Base-by-base conservation (phyloP, 2,329 filamentous ascomycete species). In the Colletotrichum spaethianum region DNA sequence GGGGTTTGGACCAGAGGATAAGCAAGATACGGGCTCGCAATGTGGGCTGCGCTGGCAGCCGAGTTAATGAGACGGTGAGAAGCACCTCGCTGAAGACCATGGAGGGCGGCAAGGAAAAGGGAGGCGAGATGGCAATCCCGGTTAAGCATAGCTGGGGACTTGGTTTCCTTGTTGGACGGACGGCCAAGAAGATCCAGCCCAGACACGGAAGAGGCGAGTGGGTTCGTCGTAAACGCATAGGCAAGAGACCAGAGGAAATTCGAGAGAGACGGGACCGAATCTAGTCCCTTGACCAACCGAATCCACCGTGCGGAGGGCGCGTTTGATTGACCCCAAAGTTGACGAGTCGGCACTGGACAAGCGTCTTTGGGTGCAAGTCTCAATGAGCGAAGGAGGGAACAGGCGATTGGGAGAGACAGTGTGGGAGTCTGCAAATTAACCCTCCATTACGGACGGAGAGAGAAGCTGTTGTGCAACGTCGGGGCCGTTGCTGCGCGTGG, bases 71-170 rank as follows among this genome's bases (percentile, higher is more conserved):
- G 53, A 63, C 36, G 26, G 31, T n/a, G 26, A 38, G 52, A 50
- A 60, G 26, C 44, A 42, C 40, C 63, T 36, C 31, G 33, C 23
- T 23, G 26, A 28, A 16, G 31, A 12, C 44, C 46, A 31, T 50
- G 63, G 14, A 33, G 23, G 52, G 31, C 61, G 46, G 69, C 59
- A 63, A 33, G 59, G 59, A 69, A 72, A 69, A 64, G 53, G 57
- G 69, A 72, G 69, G 65, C 69, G 69, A 72, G 36, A 69, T 69
- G 65, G 52, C 50, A 57, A 69, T 72, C 69, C 65, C 57, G 64
- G 69, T 63, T 64, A 60, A 63, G 65, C 59, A 48, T 64, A 40
- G 69, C 57, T 36, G 36, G 28, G 52, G 31, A 14, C 20, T 63
- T 28, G 28, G 33, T 36, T 23, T 31, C 26, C 36, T 67, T 40